A percentile compares a stretch with the other conserved stretches of the same genome.
phyloP scores from a whole-genome alignment of 2,329 filamentous ascomycete species.

The Penicillium aurantiogriseum region DNA sequence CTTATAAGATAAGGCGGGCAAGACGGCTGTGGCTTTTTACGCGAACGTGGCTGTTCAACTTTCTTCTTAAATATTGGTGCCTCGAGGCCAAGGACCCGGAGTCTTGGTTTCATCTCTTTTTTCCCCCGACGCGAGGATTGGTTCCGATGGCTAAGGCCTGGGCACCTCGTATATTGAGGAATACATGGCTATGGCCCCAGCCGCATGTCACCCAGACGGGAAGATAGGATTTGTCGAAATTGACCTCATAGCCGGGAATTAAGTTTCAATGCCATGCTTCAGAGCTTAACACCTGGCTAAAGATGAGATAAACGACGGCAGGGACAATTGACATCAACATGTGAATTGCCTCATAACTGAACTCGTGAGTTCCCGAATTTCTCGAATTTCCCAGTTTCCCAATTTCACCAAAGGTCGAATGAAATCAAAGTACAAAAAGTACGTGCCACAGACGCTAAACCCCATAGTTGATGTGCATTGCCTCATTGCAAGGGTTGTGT shows the following conservation, averaged over 20 bases:
- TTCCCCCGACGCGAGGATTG: neutral
- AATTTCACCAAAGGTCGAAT: neutral
- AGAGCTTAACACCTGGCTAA: neutral
- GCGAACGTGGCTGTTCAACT: neutral
- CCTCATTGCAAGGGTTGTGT: neutral
- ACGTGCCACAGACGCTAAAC: neutral
- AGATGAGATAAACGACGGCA: too few species aligned
- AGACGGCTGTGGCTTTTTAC: constrained; percentile 5
- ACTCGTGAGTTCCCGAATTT: too few species aligned
- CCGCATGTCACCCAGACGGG: neutral
- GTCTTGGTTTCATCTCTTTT: neutral
- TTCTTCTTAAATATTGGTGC: neutral
- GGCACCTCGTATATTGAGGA: neutral
- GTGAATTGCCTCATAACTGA: neutral
- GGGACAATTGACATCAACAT: too few species aligned
- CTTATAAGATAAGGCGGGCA: neutral
- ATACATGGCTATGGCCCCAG: neutral
- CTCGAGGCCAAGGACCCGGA: neutral
- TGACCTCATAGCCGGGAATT: neutral
- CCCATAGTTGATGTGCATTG: constrained; percentile 4
- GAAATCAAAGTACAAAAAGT: neutral
- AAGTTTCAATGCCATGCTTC: neutral
- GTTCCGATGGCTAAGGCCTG: constrained; percentile 1
- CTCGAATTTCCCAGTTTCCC: too few species aligned
- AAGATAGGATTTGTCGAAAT: neutral